Conservation (phyloP, 805 yeast genomes). For the Wickerhamiella nectarea region DNA sequence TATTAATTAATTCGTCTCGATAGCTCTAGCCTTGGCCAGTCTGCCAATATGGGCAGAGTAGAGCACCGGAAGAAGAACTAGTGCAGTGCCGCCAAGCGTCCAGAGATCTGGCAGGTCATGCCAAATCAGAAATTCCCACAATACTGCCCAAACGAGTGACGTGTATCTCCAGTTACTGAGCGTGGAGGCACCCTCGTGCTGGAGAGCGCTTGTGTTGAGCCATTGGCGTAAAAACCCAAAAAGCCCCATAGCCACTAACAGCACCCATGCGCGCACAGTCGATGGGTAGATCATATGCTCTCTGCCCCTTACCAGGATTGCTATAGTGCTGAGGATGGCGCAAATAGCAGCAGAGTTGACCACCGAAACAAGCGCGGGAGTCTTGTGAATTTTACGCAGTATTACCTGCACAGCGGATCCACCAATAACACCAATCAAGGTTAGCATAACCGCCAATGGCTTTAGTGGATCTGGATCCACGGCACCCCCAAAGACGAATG, state of each 20-base stretch:
- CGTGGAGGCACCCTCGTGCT: slow-evolving; percentile 63
- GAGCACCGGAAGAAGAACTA: slow-evolving; percentile 46
- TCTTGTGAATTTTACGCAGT: slow-evolving; percentile 31
- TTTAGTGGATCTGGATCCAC: background rate
- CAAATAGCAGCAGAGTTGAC: slow-evolving; percentile 58
- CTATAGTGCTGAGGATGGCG: slow-evolving; percentile 35
- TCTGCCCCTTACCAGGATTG: background rate
- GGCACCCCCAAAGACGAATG: slow-evolving; percentile 37
- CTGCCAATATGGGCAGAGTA: slow-evolving; percentile 1
- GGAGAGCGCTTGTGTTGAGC: slow-evolving; percentile 66
- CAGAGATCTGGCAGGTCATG: slow-evolving; percentile 56
- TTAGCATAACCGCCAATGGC: background rate
- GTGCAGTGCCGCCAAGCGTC: slow-evolving; percentile 52
- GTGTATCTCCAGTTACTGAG: slow-evolving; percentile 65
- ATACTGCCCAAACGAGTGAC: slow-evolving; percentile 61
- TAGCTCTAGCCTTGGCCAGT: background rate
- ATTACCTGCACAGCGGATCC: background rate
- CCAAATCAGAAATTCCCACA: slow-evolving; percentile 64
- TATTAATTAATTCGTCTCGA: background rate
- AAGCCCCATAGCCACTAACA: slow-evolving; percentile 49
- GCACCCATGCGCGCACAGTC: slow-evolving; percentile 33
- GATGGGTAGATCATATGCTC: slow-evolving; percentile 29
- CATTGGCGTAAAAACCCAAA: slow-evolving; percentile 78
- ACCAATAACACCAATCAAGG: slow-evolving; percentile 34
- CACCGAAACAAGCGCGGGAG: slow-evolving; percentile 71